Base-by-base conservation (phyloP, 208 protist species). In the Trypanosoma caninum region DNA sequence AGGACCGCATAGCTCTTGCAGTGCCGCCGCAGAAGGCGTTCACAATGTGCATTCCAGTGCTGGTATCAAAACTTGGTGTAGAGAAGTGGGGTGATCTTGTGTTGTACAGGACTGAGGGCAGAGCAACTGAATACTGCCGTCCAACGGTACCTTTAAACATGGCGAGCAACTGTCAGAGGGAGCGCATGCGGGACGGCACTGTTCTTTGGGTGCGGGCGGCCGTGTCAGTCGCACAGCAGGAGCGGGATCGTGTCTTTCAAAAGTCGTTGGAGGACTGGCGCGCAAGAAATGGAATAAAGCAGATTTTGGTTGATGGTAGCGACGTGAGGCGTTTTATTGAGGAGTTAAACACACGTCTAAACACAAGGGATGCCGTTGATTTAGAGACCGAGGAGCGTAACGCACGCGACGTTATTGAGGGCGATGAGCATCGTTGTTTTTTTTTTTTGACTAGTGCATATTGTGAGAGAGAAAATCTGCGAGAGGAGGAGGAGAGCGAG, bases 1-100 rank as follows among this genome's bases (percentile, higher is more conserved):
- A 67, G 40, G 67, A 73, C n/a, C 59, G 62, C 52, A 66, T 73
- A 33, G 67, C 58, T 52, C 50, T 65, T 35, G 50, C 53, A 18
- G n/a, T 61, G n/a, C 37, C 54, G 13, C 57, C 57, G 40, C 41
- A 65, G 34, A 46, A 47, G 13, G 20, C 25, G 8, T 73, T 73
- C 41, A 45, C 31, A 2, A 59, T 65, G 67, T 59, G 58, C 37
- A 51, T 50, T 13, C 50, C 67, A 34, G 46, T 60, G 5, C 59
- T 73, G 11, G 44, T 67, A 22, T 38, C 50, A 10, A 64, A 65
- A 27, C 59, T 73, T 35, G 59, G 59, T 14, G 23, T 73, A 6
- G 59, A 65, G 33, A 42, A 52, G 20, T 73, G 51, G 50, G 23
- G n/a, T 14, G 67, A 59, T n/a, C 41, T 65, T 28, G 33, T 58